Conservation (phyloP, 495 filamentous ascomycete genomes). For the Acidomyces sp. region DNA sequence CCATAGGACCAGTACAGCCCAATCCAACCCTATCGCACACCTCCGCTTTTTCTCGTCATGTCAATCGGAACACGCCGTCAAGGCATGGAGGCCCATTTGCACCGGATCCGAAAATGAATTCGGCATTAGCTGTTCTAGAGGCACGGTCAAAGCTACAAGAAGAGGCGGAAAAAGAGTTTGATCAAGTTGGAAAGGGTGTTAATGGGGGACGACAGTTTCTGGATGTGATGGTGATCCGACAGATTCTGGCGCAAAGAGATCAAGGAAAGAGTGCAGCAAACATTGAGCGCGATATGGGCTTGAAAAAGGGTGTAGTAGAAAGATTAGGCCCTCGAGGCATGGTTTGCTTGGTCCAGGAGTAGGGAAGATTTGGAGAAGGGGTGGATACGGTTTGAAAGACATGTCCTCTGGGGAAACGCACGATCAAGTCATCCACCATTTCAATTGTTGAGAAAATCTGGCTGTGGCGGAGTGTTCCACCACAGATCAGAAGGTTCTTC, state of each 20-base stretch:
- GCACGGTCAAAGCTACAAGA: constrained; percentile 43
- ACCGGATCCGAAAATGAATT: constrained; percentile 38
- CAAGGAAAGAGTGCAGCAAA: constrained; percentile 34
- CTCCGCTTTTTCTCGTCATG: constrained; percentile 34
- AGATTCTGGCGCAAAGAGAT: constrained; percentile 49
- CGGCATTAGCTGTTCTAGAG: constrained; percentile 42
- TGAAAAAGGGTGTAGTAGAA: constrained; percentile 45
- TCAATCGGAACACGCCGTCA: constrained; percentile 17
- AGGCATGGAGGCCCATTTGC: constrained; percentile 5
- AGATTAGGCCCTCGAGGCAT: constrained; percentile 41
- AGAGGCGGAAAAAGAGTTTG: constrained; percentile 43
- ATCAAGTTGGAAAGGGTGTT: constrained; percentile 35
- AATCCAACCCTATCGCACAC: constrained; percentile 44
- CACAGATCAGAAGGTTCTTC: too few relatives aligned
- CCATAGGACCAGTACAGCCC: constrained; percentile 52
- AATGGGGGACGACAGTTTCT: constrained; percentile 43
- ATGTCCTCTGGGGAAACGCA: too few relatives aligned
- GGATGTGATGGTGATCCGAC: constrained; percentile 47
- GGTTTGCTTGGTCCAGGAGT: constrained; percentile 27
- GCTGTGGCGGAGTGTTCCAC: too few relatives aligned
- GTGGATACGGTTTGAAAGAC: constrained; percentile 14
- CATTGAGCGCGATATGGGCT: constrained; percentile 47
- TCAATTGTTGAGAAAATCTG: too few relatives aligned
- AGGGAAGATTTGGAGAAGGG: constrained; percentile 17
- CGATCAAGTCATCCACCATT: too few relatives aligned